A percentile compares a stretch with the other conserved stretches of the same genome.
Evolutionary conservation across 2,329 filamentous ascomycete genomes (phyloP).

Genomic region (Xylaria sp.): DNA sequence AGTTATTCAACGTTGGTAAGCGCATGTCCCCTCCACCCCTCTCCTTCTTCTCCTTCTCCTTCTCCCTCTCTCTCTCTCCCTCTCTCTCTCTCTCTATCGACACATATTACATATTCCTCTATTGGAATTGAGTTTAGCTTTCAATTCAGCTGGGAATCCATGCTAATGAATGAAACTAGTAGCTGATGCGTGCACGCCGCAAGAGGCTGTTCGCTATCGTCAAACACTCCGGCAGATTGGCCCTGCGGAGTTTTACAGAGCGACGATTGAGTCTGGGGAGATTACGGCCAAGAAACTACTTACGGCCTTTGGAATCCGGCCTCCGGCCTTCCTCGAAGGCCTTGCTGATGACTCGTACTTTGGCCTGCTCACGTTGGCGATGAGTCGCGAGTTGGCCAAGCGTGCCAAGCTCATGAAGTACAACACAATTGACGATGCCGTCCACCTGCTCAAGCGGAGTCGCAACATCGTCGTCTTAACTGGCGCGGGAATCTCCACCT

Average conservation of each 20-base stretch:
- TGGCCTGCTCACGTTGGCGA: conserved; percentile 72
- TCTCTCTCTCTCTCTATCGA: neutral
- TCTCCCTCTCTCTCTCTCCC: neutral
- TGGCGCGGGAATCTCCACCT: conserved; percentile 94
- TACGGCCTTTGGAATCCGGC: conserved; percentile 79
- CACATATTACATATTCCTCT: too few relatives aligned
- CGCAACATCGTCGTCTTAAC: conserved; percentile 92
- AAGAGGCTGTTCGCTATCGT: conserved; percentile 70
- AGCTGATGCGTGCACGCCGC: conserved; percentile 45
- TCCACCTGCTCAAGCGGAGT: conserved; percentile 70
- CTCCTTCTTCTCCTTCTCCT: conserved; percentile 3
- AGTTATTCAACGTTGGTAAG: conserved; percentile 49
- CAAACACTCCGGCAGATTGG: conserved; percentile 75
- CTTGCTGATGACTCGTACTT: conserved; percentile 75
- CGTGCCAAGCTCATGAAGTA: conserved; percentile 77
- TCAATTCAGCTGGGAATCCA: neutral
- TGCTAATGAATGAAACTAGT: conserved; percentile 24
- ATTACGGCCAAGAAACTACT: conserved; percentile 82
- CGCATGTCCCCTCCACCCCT: too few relatives aligned
- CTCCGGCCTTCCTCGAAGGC: conserved; percentile 74
- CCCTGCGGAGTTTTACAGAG: conserved; percentile 74
- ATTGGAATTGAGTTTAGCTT: neutral
- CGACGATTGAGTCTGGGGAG: conserved; percentile 68
- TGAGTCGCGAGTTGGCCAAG: conserved; percentile 79
- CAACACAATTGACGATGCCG: conserved; percentile 88